Evolutionary conservation across 139 green algal genomes (phyloP).

Genomic region (Chlorella sp.): DNA sequence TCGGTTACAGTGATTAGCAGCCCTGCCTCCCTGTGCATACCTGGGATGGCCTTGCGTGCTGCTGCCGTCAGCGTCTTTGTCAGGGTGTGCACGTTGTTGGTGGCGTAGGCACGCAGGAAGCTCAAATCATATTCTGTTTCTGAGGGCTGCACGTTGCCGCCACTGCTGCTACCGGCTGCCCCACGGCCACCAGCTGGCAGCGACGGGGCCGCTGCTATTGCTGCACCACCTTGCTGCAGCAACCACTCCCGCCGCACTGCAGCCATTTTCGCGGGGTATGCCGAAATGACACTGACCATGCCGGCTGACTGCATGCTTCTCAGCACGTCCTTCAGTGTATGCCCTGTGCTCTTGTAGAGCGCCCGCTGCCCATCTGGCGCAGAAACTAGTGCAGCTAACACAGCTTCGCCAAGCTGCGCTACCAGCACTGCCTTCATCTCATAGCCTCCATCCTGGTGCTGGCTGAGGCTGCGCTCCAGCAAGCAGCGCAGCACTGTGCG

Average conservation of each 20-base stretch:
- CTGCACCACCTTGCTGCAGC: not conserved
- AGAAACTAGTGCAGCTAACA: not conserved
- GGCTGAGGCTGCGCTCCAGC: not conserved
- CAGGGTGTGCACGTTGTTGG: too few species aligned
- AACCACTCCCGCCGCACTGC: not conserved
- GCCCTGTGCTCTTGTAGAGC: not conserved
- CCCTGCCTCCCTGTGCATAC: not conserved
- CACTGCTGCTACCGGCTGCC: not conserved
- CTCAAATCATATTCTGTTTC: too few species aligned
- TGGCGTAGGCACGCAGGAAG: too few species aligned
- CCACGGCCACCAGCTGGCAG: not conserved
- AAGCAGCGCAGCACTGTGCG: conserved; percentile 1
- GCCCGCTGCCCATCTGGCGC: not conserved
- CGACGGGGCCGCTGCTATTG: not conserved
- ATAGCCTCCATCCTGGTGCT: not conserved
- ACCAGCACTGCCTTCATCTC: not conserved
- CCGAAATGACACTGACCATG: too few species aligned
- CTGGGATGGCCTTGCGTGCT: not conserved
- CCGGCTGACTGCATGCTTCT: not conserved
- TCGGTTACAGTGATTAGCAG: too few species aligned
- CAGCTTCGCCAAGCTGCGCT: not conserved
- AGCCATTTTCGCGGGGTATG: not conserved
- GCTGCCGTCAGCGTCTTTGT: too few species aligned
- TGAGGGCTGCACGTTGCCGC: not conserved
- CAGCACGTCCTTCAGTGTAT: not conserved